These are phyloP conservation scores for Solanum chilense DNA, from an alignment of 257 asterid species.

Conservation along the genomic window DNA sequence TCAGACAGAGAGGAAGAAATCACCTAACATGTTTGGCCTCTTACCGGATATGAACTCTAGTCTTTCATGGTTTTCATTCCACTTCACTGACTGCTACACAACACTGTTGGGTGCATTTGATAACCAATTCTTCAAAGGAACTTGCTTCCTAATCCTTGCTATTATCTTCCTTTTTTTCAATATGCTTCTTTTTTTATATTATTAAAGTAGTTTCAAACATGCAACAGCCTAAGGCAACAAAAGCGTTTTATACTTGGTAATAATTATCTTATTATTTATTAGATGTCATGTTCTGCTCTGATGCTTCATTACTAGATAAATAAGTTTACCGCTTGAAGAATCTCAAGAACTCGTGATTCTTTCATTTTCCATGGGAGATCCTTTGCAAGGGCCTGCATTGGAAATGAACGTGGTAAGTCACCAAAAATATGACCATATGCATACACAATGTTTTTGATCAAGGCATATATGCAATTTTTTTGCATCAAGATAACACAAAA, in stretches of 20 bases:
- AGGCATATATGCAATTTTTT: background rate
- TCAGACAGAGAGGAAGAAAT: background rate
- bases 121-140: background rate
- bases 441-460: background rate
- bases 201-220: background rate
- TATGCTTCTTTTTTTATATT: background rate
- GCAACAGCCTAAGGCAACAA: background rate
- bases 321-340: conserved; percentile 69
- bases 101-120: background rate
- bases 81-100: background rate
- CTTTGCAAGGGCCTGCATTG: conserved; percentile 65
- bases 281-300: background rate
- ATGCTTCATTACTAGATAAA: background rate
- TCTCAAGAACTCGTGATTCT: conserved; percentile 71
- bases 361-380: conserved; percentile 89
- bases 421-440: background rate
- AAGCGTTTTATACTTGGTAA: background rate
- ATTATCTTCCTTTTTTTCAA: background rate
- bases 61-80: background rate
- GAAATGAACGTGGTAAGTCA: background rate
- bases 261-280: background rate
- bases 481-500: background rate
- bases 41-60: background rate
- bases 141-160: background rate
- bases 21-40: background rate